A percentile compares a stretch with the other conserved stretches of the same genome.
Conservation (phyloP, 305 asterid species). For the Euphrasia arctica region DNA sequence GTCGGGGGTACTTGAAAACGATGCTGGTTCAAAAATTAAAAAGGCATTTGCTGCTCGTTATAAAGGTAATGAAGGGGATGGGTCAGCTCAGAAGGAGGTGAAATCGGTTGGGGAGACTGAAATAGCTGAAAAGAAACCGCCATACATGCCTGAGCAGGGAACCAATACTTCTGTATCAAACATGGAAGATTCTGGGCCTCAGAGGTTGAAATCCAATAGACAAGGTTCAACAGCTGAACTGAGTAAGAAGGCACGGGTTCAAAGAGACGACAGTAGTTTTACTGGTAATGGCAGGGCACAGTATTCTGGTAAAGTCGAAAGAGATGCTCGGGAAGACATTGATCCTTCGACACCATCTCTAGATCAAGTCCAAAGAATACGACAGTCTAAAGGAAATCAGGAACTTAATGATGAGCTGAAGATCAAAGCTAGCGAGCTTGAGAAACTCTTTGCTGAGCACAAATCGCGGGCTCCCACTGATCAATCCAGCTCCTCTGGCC, state of each 20-base stretch:
- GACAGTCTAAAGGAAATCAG: slow-evolving; percentile 75
- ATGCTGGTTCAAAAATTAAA: slow-evolving; percentile 53
- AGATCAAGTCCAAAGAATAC: slow-evolving; percentile 53
- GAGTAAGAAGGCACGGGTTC: slow-evolving; percentile 40
- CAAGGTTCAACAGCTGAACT: slow-evolving; percentile 47
- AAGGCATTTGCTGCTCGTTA: slow-evolving; percentile 46
- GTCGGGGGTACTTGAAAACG: slow-evolving; percentile 38
- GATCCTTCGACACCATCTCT: slow-evolving; percentile 52
- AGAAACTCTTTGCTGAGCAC: slow-evolving; percentile 86
- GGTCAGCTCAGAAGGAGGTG: slow-evolving; percentile 42
- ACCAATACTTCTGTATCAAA: slow-evolving; percentile 37
- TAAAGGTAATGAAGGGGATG: slow-evolving; percentile 45
- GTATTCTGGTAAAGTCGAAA: slow-evolving; percentile 38
- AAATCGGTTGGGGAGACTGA: slow-evolving; percentile 37
- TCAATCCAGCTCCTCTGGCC: slow-evolving; percentile 46
- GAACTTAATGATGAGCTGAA: slow-evolving; percentile 79
- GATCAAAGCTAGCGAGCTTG: slow-evolving; percentile 84
- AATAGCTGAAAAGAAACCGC: slow-evolving; percentile 40
- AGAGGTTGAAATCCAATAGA: slow-evolving; percentile 37
- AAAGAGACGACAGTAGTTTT: slow-evolving; percentile 37
- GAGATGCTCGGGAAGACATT: slow-evolving; percentile 45
- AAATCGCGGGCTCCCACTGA: slow-evolving; percentile 68
- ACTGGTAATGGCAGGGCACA: slow-evolving; percentile 31
- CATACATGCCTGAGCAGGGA: slow-evolving; percentile 34
- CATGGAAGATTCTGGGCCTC: slow-evolving; percentile 53